Base-by-base conservation (phyloP, 495 filamentous ascomycete genomes). In the Pseudomonodictys pantanalensis region DNA sequence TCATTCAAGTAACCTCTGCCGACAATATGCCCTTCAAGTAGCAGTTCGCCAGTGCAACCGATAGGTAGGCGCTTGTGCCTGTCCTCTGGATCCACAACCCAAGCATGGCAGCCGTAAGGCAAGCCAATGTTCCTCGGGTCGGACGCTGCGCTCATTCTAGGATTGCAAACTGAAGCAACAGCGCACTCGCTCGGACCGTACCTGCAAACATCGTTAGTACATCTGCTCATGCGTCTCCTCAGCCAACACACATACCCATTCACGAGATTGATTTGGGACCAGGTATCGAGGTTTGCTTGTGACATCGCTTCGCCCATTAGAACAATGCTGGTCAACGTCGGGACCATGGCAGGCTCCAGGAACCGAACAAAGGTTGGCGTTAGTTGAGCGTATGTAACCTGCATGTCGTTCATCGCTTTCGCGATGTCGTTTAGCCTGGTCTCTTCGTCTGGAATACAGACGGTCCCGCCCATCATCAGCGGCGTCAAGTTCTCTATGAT, bases 371-470 rank as follows among this genome's bases (percentile, higher is more conserved):
- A 60, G 0, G 81, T 80, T 0, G 82, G 80, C 1, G 83, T 86
- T 39, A 84, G 68, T 64, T 79, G 73, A 1, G 76, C 71, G 72
- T 77, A 81, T 1, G 73, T 76, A 4, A 81, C 79, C 11, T 74
- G 65, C 66, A 81, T 69, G 1, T 74, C 75, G 38, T 72, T 71
- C 8, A 83, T 83, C 2, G 74, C 74, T 46, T 73, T 75, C 9
- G 73, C 68, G 17, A 82, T 66, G 63, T 82, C 75, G 42, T 78
- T 79, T 17, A 81, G 65, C 6, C 82, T 71, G 10, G 84, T 79
- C 9, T 85, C 71, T 39, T 84, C 80, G 63, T 76, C 79, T 1
- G 82, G 83, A 28, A 88, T 76, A 66, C 85, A 88, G 2, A 86
- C 72, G 52, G 76, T 81, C 24, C 78, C 85, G 18, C 85, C 85